These are phyloP conservation scores for Bisporella sp. DNA, from an alignment of 2,329 filamentous ascomycete genomes.

Conservation along the genomic window DNA sequence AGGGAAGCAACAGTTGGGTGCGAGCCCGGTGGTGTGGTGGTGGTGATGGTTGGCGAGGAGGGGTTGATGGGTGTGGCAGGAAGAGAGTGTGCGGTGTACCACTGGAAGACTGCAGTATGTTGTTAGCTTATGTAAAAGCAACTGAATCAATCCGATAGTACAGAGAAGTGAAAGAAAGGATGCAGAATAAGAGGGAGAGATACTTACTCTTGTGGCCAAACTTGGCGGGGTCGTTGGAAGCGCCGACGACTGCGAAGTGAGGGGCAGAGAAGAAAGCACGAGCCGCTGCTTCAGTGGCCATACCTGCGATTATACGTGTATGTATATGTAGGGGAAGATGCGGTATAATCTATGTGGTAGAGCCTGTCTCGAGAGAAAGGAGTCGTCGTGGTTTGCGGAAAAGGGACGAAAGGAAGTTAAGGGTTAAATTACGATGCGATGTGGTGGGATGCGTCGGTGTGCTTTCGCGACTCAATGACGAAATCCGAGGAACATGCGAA, in stretches of 20 bases:
- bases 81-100: constrained; percentile 75
- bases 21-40: constrained; percentile 33
- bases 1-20: constrained; percentile 47
- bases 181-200: neutral
- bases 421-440: neutral
- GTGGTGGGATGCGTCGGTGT: neutral
- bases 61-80: constrained; percentile 83
- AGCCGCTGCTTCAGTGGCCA: constrained; percentile 64
- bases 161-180: neutral
- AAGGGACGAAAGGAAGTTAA: too few relatives aligned
- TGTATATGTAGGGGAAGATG: too few relatives aligned
- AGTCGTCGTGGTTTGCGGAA: too few relatives aligned
- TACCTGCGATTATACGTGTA: constrained; percentile 25
- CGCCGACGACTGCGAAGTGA: constrained; percentile 82
- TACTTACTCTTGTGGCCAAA: constrained; percentile 77
- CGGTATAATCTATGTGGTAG: too few relatives aligned
- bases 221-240: constrained; percentile 76
- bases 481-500: neutral
- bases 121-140: neutral
- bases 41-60: constrained; percentile 53
- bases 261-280: constrained; percentile 74
- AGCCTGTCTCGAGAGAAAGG: too few relatives aligned
- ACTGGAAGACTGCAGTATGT: constrained; percentile 65
- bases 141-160: too few relatives aligned
- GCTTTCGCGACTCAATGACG: neutral